Evolutionary conservation across 2,329 filamentous ascomycete genomes (phyloP).

Genomic region (Cordyceps fumosorosea): DNA sequence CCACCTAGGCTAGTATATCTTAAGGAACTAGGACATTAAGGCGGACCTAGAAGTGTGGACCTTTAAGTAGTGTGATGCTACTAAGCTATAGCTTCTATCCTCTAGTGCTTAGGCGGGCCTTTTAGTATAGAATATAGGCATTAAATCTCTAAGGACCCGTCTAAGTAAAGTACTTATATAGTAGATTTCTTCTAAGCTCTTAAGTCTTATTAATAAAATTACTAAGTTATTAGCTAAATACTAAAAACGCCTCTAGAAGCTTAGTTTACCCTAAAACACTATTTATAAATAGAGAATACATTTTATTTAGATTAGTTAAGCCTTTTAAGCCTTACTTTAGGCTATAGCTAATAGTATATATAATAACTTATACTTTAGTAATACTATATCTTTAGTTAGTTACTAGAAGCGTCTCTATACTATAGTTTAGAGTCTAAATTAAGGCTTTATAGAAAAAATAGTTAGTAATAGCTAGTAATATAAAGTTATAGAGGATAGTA

Average conservation of each 20-base stretch:
- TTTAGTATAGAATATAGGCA: conserved; percentile 34
- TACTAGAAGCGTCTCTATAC: conserved; percentile 45
- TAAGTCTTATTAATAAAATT: conserved; percentile 30
- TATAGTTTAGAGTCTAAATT: conserved; percentile 43
- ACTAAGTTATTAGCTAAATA: conserved; percentile 28
- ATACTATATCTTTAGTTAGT: conserved; percentile 23
- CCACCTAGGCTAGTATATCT: conserved; percentile 46
- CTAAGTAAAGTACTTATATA: conserved; percentile 44
- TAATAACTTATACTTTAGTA: conserved; percentile 43
- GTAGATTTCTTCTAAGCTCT: conserved; percentile 30
- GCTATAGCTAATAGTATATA: conserved; percentile 46
- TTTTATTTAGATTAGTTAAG: too few species aligned
- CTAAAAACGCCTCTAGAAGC: conserved; percentile 30
- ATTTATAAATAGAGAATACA: too few species aligned
- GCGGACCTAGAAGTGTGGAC: conserved; percentile 20
- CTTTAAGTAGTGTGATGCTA: conserved; percentile 29
- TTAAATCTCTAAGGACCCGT: conserved; percentile 38
- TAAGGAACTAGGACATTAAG: conserved; percentile 40
- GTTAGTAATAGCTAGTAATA: too few species aligned
- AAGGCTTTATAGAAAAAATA: conserved; percentile 31
- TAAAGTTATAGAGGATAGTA: too few species aligned
- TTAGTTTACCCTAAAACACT: conserved; percentile 44
- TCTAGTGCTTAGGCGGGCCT: conserved; percentile 33
- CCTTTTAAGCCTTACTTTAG: conserved; percentile 37
- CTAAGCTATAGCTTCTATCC: conserved; percentile 39